Evolutionary conservation across 1,284 basidiomycete species (phyloP).

Genomic region (Pseudomicrostroma phylloplanum): DNA sequence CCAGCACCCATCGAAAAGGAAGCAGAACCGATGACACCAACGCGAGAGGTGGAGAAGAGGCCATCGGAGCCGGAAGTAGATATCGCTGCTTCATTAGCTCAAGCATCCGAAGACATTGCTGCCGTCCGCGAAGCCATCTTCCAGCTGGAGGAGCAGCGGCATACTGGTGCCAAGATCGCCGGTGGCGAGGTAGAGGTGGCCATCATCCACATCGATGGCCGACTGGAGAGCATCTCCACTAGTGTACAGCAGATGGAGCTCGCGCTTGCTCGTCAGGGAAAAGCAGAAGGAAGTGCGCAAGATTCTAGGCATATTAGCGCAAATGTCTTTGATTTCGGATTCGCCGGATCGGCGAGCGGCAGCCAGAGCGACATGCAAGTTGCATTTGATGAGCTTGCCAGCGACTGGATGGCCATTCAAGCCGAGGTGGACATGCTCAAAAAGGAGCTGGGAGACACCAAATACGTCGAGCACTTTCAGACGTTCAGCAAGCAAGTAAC

Average conservation of each 20-base stretch:
- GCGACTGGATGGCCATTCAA: slow-evolving; percentile 73
- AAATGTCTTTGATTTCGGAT: slow-evolving; percentile 19
- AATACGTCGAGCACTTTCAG: slow-evolving; percentile 87
- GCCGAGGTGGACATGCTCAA: slow-evolving; percentile 72
- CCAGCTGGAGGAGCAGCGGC: slow-evolving; percentile 30
- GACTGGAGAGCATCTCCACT: slow-evolving; percentile 8
- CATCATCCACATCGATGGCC: slow-evolving; percentile 8
- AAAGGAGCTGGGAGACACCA: slow-evolving; percentile 89
- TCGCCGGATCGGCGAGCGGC: slow-evolving; percentile 19
- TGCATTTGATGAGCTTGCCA: slow-evolving; percentile 26
- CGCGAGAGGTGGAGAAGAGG: neutral
- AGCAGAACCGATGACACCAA: neutral
- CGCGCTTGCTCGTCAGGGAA: slow-evolving; percentile 59
- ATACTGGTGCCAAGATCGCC: slow-evolving; percentile 13
- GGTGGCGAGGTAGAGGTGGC: neutral
- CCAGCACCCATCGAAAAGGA: neutral
- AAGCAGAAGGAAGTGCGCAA: slow-evolving; percentile 12
- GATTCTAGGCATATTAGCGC: slow-evolving; percentile 21
- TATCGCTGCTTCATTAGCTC: neutral
- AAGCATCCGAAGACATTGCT: neutral
- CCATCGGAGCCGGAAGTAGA: neutral
- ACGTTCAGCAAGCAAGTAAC: slow-evolving; percentile 86
- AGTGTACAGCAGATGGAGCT: slow-evolving; percentile 56
- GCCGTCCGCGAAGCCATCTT: slow-evolving; percentile 16
- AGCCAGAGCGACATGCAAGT: slow-evolving; percentile 14